Conservation (phyloP, 2,329 filamentous ascomycete genomes). For the Rutstroemia sp. region DNA sequence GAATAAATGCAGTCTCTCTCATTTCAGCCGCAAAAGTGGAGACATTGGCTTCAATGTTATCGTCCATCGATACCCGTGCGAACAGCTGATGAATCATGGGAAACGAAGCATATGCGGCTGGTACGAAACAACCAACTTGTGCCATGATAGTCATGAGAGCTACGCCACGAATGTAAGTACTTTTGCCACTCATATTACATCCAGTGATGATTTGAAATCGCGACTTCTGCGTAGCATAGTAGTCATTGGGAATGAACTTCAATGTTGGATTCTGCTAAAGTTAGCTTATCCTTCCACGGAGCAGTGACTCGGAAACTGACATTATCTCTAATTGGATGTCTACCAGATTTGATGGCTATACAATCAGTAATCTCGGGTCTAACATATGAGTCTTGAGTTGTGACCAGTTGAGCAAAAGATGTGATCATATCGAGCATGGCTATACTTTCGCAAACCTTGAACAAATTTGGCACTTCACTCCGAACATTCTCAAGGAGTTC, state of each 20-base stretch:
- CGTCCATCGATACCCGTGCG: slow-evolving; percentile 77
- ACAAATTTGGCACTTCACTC: slow-evolving; percentile 62
- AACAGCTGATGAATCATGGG: slow-evolving; percentile 79
- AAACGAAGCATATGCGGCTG: slow-evolving; percentile 75
- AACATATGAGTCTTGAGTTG: slow-evolving; percentile 51
- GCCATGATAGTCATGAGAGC: slow-evolving; percentile 88
- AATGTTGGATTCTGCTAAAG: slow-evolving; percentile 46
- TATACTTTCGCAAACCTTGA: slow-evolving; percentile 79
- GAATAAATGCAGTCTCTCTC: slow-evolving; percentile 90
- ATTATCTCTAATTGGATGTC: slow-evolving; percentile 64
- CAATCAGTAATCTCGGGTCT: slow-evolving; percentile 56
- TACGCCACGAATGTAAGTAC: slow-evolving; percentile 83
- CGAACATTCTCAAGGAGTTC: slow-evolving; percentile 67
- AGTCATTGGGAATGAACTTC: slow-evolving; percentile 81
- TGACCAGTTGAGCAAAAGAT: slow-evolving; percentile 68
- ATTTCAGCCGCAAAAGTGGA: slow-evolving; percentile 94
- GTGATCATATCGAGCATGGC: slow-evolving; percentile 81
- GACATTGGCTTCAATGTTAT: slow-evolving; percentile 82
- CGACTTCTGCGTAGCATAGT: slow-evolving; percentile 71
- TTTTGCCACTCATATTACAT: slow-evolving; percentile 98
- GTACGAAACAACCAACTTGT: slow-evolving; percentile 86
- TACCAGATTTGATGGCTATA: slow-evolving; percentile 57
- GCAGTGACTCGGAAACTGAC: slow-evolving; percentile 20
- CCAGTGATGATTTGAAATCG: slow-evolving; percentile 92
- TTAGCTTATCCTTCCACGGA: background rate